phyloP scores from a whole-genome alignment of 495 filamentous ascomycete species.

The Pseudevernia furfuracea region DNA sequence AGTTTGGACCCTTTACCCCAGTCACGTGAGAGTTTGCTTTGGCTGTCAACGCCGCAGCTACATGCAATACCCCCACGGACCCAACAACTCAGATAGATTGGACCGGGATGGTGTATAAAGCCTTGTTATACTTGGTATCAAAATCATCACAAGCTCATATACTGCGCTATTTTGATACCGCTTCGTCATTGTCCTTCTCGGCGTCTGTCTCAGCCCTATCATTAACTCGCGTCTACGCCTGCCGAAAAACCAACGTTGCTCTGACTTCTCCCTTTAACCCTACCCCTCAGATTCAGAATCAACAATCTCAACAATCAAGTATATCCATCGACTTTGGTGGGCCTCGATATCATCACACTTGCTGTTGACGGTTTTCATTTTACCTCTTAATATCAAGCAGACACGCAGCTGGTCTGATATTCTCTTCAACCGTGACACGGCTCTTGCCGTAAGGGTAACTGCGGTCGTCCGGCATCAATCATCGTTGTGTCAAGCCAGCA shows the following conservation, averaged over 20 bases:
- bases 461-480: conserved; percentile 14
- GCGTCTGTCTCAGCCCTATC: conserved; percentile 12
- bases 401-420: conserved; percentile 1
- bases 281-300: conserved; percentile 19
- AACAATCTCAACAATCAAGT: conserved; percentile 9
- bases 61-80: background rate
- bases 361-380: background rate
- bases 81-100: background rate
- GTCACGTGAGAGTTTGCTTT: background rate
- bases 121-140: too few relatives aligned
- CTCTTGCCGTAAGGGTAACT: background rate
- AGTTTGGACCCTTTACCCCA: background rate
- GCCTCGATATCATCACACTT: background rate
- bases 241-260: conserved; percentile 15
- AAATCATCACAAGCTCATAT: background rate
- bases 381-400: background rate
- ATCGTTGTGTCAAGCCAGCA: background rate
- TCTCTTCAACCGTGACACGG: background rate
- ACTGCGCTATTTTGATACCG: background rate
- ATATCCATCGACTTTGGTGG: background rate
- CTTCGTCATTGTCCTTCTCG: background rate
- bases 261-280: conserved; percentile 15
- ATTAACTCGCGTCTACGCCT: conserved; percentile 15
- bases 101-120: background rate
- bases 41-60: background rate